phyloP scores from a whole-genome alignment of 2,329 filamentous ascomycete genomes.

The Graphilbum fragrans region DNA sequence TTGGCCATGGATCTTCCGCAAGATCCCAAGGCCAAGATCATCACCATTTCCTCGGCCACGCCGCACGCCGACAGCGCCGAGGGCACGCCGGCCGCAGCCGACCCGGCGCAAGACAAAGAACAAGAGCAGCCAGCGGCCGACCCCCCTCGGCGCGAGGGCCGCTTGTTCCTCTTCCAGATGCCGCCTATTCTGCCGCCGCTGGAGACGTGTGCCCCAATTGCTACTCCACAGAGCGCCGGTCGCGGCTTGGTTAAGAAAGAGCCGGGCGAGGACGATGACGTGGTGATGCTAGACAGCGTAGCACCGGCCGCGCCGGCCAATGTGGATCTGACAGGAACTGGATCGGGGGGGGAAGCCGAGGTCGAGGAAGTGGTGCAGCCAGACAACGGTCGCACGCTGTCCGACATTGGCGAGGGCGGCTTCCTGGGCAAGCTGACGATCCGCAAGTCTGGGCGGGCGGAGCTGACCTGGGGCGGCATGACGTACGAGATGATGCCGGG shows the following conservation, averaged over 20 bases:
- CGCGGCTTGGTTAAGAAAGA: conserved; percentile 26
- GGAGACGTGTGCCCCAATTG: conserved; percentile 12
- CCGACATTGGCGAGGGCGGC: conserved; percentile 28
- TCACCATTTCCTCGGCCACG: background rate
- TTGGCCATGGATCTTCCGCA: conserved; percentile 20
- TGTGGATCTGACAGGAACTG: conserved; percentile 33
- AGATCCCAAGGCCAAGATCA: background rate
- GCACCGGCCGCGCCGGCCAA: conserved; percentile 13
- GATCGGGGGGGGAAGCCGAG: conserved; percentile 12
- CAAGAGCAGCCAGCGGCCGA: background rate
- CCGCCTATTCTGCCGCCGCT: conserved; percentile 49
- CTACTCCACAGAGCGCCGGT: background rate
- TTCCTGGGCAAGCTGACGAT: conserved; percentile 48
- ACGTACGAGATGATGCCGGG: conserved; percentile 41
- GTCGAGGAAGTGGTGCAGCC: conserved; percentile 10
- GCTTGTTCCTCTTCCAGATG: conserved; percentile 53
- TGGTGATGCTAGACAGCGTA: conserved; percentile 23
- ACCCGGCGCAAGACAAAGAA: conserved; percentile 3
- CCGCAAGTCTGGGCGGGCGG: conserved; percentile 48
- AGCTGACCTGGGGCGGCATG: conserved; percentile 51
- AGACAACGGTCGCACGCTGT: conserved; percentile 15
- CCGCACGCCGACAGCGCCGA: no score
- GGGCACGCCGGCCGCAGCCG: conserved; percentile 19
- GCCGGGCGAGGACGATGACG: conserved; percentile 19
- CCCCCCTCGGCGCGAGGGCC: conserved; percentile 28